Base-by-base conservation (phyloP, 768 basidiomycete genomes). In the Serendipita sp. region DNA sequence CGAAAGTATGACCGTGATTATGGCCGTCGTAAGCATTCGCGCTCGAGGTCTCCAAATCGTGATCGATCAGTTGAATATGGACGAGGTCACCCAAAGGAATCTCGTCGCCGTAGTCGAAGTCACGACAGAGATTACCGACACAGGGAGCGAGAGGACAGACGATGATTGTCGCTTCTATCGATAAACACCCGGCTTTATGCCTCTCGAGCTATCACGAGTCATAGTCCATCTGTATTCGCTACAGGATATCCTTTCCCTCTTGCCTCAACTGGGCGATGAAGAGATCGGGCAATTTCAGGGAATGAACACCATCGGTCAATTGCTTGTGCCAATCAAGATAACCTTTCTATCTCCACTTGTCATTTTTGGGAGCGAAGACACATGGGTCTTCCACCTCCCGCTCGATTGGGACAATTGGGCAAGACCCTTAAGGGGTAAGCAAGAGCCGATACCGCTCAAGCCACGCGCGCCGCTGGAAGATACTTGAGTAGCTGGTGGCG, bases 1-100 rank as follows among this genome's bases (percentile, higher is more conserved):
- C 73, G 75, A 51, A 74, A 73, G 28, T 78, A 78, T 54, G 76
- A 76, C 45, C 74, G 79, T 51, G 81, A 80, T 68, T 78, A 80
- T 32, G 83, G 81, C 66, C 74, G 75, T 62, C 71, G 76, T 28
- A 68, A 66, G 60, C 37, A 67, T 28, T 53, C 67, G 15, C 68
- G 72, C 15, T 70, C 72, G 30, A 47, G 65, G 38, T 72, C 73
- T 15, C 71, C 70, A n/a, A 16, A 60, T 60, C 56, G 56, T n/a
- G 56, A 60, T 37, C 56, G 56, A 60, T 60, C 56, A 60, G 35
- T 24, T 32, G 48, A 51, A 51, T 51, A 51, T 32, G 48, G 48
- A n/a, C 48, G 48, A 30, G 28, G 37, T 65, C 67, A 34, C 62
- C 68, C 65, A 63, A 64, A 66, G 24, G 64, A 74, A n/a, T 63